Conservation (phyloP, 371 early-diverging fungal genomes). For the Massospora cicadina region DNA sequence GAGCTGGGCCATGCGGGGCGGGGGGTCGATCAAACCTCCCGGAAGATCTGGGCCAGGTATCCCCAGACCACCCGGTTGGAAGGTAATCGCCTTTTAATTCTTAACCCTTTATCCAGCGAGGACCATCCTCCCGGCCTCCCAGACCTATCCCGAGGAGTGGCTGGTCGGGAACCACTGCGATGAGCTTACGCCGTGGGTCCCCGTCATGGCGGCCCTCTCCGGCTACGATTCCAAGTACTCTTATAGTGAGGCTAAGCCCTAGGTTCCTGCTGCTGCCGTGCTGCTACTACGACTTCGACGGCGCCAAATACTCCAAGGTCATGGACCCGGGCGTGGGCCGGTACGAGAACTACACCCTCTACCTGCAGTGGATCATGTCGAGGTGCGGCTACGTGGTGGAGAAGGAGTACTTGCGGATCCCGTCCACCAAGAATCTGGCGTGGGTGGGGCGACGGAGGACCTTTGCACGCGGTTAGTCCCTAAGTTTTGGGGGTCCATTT, state of each 20-base stretch:
- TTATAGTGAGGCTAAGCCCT: constrained; percentile 11
- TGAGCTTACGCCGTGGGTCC: constrained; percentile 77
- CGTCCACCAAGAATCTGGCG: constrained; percentile 76
- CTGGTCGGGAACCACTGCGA: constrained; percentile 84
- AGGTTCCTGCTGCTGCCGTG: constrained; percentile 69
- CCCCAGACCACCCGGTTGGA: constrained; percentile 1
- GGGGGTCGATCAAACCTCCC: constrained; percentile 56
- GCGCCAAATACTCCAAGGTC: constrained; percentile 26
- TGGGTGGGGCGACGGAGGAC: constrained; percentile 32
- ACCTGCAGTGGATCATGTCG: constrained; percentile 31
- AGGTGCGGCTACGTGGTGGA: constrained; percentile 42
- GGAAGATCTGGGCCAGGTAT: constrained; percentile 56
- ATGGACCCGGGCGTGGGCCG: constrained; percentile 15
- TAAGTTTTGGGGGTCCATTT: neutral
- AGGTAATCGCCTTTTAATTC: neutral
- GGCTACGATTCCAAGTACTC: constrained; percentile 29
- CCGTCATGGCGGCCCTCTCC: constrained; percentile 51
- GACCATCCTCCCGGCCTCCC: constrained; percentile 36
- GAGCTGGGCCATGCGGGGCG: constrained; percentile 60
- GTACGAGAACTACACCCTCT: constrained; percentile 50
- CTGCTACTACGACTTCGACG: constrained; percentile 55
- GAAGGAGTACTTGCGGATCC: constrained; percentile 60
- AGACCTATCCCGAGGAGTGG: constrained; percentile 42
- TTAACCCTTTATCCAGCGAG: constrained; percentile 21
- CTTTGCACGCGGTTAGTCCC: neutral